phyloP scores from a whole-genome alignment of 768 basidiomycete genomes.

The Coprinopsis cinerea region DNA sequence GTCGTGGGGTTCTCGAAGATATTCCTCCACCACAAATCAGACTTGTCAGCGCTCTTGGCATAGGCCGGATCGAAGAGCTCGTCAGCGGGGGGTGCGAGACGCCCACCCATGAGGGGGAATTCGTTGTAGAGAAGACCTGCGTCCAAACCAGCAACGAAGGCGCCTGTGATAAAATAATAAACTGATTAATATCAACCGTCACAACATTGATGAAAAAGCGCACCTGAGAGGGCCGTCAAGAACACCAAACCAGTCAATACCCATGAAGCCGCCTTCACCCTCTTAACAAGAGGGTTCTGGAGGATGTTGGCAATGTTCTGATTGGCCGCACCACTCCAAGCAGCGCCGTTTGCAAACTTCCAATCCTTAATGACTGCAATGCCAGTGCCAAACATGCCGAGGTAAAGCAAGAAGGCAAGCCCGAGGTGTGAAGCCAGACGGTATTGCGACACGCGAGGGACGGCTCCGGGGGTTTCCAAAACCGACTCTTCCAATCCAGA shows the following conservation, averaged over 20 bases:
- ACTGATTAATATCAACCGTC: neutral
- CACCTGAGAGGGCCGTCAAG: constrained; percentile 89
- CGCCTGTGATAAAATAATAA: constrained; percentile 53
- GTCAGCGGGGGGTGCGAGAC: constrained; percentile 69
- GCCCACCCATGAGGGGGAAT: constrained; percentile 93
- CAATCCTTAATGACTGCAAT: constrained; percentile 74
- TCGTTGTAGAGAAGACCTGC: constrained; percentile 98
- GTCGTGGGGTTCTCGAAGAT: constrained; percentile 96
- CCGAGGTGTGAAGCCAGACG: constrained; percentile 91
- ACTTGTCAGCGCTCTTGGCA: constrained; percentile 58
- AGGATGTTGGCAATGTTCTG: constrained; percentile 41
- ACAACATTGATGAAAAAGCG: constrained; percentile 13
- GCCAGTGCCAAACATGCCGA: constrained; percentile 84
- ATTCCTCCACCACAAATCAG: constrained; percentile 93
- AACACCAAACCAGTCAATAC: constrained; percentile 75
- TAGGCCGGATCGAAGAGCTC: constrained; percentile 81
- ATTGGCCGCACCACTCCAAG: constrained; percentile 50
- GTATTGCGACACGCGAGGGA: constrained; percentile 96
- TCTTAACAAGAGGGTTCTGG: constrained; percentile 47
- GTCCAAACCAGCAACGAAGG: constrained; percentile 96
- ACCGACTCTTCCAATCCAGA: constrained; percentile 85
- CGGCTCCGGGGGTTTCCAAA: constrained; percentile 73
- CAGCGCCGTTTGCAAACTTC: constrained; percentile 53
- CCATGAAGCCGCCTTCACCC: constrained; percentile 56
- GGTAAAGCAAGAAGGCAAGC: constrained; percentile 87